Conservation (phyloP, 2,329 filamentous ascomycete species). For the Penicillium janthinellum region DNA sequence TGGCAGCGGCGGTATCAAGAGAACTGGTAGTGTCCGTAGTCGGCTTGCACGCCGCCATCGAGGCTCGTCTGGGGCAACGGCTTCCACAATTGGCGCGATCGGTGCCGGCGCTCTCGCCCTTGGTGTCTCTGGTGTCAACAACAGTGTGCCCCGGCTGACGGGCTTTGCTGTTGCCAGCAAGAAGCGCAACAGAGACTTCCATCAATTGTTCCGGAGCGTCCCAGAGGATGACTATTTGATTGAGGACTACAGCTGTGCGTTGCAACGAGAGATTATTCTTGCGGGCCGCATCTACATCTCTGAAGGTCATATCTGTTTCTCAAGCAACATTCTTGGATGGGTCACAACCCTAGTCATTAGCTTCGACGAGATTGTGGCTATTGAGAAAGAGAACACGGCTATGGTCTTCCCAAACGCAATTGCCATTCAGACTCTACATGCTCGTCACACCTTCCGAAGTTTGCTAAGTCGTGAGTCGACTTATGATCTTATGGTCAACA, state of each 20-base stretch:
- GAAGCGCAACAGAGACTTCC: constrained; percentile 94
- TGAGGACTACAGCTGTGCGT: constrained; percentile 94
- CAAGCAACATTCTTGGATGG: constrained; percentile 98
- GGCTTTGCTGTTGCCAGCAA: constrained; percentile 96
- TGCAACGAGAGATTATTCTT: constrained; percentile 92
- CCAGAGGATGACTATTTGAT: constrained; percentile 98
- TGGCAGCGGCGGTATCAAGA: constrained; percentile 55
- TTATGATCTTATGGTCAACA: constrained; percentile 94
- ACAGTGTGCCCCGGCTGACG: constrained; percentile 74
- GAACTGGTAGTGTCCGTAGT: constrained; percentile 69
- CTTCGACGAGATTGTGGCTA: constrained; percentile 95
- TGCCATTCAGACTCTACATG: constrained; percentile 93
- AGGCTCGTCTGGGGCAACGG: constrained; percentile 75
- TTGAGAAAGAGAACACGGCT: constrained; percentile 95
- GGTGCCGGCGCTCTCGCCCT: constrained; percentile 70
- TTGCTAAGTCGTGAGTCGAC: constrained; percentile 93
- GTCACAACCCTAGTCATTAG: constrained; percentile 96
- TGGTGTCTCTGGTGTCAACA: constrained; percentile 61
- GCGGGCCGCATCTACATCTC: constrained; percentile 95
- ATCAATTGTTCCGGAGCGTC: constrained; percentile 90
- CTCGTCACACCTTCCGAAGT: constrained; percentile 93
- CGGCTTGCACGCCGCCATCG: constrained; percentile 69
- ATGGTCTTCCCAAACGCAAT: constrained; percentile 96
- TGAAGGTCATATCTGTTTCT: constrained; percentile 96
- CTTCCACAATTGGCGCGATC: constrained; percentile 71